Evolutionary conservation across 768 basidiomycete genomes (phyloP).

Genomic region (Tubosaeta brunneosetosa): DNA sequence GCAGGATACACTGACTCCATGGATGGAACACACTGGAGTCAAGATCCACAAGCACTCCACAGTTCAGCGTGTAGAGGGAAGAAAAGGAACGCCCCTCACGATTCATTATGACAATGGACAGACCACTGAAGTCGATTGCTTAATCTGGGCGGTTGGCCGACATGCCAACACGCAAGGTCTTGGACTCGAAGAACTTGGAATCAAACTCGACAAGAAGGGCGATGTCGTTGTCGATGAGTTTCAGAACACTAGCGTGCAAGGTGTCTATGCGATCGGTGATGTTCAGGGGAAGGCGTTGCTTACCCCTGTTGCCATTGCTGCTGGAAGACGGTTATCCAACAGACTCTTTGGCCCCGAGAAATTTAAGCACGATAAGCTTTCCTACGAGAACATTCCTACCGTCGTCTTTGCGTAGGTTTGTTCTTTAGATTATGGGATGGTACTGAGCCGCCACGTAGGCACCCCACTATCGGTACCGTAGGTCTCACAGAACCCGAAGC

Average conservation of each 20-base stretch:
- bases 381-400: slow-evolving; percentile 86
- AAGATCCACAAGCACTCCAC: slow-evolving; percentile 77
- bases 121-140: slow-evolving; percentile 74
- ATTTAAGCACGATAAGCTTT: slow-evolving; percentile 83
- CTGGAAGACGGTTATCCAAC: slow-evolving; percentile 85
- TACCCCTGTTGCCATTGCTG: slow-evolving; percentile 97
- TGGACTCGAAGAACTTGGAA: slow-evolving; percentile 71
- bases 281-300: slow-evolving; percentile 88
- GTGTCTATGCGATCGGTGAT: slow-evolving; percentile 84
- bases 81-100: slow-evolving; percentile 65
- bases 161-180: slow-evolving; percentile 73
- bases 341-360: slow-evolving; percentile 83
- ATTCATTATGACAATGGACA: slow-evolving; percentile 74
- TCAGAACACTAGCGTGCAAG: slow-evolving; percentile 71
- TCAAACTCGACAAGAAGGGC: slow-evolving; percentile 74
- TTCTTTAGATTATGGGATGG: slow-evolving; percentile 1
- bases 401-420: slow-evolving; percentile 91
- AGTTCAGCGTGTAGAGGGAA: slow-evolving; percentile 72
- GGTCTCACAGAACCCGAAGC: slow-evolving; percentile 94
- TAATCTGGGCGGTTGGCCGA: slow-evolving; percentile 96
- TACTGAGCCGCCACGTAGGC: slow-evolving; percentile 42
- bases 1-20: slow-evolving; percentile 77
- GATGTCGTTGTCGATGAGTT: slow-evolving; percentile 87
- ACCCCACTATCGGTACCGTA: slow-evolving; percentile 93
- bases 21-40: slow-evolving; percentile 96